Conservation (phyloP, 768 basidiomycete species). For the Mycena vitilis region DNA sequence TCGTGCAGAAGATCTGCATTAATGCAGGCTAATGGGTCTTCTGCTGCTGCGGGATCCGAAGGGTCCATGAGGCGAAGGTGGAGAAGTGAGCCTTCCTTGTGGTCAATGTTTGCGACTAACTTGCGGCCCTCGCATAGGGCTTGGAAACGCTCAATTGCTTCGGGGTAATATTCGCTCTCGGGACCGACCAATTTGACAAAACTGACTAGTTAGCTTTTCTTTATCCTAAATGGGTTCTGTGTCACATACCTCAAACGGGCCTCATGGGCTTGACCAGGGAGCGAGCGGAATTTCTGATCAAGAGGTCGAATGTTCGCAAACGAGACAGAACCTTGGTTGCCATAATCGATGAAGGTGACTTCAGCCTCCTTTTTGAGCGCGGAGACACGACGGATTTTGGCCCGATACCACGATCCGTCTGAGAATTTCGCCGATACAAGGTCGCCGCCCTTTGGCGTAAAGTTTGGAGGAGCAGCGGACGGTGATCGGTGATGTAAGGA, state of each 20-base stretch:
- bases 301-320: conserved; percentile 91
- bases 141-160: conserved; percentile 90
- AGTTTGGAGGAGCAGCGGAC: conserved; percentile 68
- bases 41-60: conserved; percentile 70
- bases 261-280: conserved; percentile 95
- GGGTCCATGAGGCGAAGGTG: conserved; percentile 97
- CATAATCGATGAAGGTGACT: conserved; percentile 95
- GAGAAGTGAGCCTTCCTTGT: conserved; percentile 78
- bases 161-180: conserved; percentile 88
- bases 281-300: conserved; percentile 87
- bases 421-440: conserved; percentile 96
- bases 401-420: conserved; percentile 96
- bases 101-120: conserved; percentile 95
- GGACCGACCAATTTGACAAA: conserved; percentile 87
- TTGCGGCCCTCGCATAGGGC: conserved; percentile 91
- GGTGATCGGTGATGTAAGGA: conserved; percentile 84
- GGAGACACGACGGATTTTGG: conserved; percentile 88
- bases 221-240: neutral
- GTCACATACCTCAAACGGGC: conserved; percentile 81
- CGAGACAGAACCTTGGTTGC: conserved; percentile 90
- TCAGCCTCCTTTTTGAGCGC: conserved; percentile 94
- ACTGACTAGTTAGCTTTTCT: conserved; percentile 52
- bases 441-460: conserved; percentile 86
- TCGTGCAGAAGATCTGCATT: conserved; percentile 93
- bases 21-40: conserved; percentile 81